phyloP scores from a whole-genome alignment of 1,284 basidiomycete genomes.

The Trichosporon faecale region DNA sequence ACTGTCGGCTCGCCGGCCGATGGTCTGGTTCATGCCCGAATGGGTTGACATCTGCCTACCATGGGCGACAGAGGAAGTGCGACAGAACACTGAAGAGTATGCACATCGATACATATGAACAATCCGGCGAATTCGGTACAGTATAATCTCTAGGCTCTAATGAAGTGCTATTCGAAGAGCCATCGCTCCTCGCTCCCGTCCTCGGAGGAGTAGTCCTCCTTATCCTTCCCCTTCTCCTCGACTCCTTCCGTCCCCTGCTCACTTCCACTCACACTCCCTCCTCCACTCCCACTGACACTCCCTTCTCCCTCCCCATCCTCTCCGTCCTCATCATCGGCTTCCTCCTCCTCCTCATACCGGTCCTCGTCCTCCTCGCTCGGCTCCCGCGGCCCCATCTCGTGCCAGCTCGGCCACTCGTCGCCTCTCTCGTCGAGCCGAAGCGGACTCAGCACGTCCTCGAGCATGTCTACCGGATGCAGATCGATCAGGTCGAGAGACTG shows the following conservation, averaged over 20 bases:
- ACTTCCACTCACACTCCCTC: background rate
- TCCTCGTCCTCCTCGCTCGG: background rate
- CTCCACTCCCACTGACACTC: background rate
- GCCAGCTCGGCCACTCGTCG: background rate
- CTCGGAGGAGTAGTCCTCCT: background rate
- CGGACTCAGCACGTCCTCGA: background rate
- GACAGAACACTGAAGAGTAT: too few relatives aligned
- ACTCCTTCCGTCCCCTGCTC: background rate
- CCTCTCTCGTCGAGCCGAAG: background rate
- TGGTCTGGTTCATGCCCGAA: too few relatives aligned
- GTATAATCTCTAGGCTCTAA: background rate
- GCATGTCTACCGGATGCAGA: background rate
- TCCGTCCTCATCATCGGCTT: background rate
- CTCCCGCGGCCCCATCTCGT: background rate
- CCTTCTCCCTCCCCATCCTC: background rate
- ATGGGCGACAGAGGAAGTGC: too few relatives aligned
- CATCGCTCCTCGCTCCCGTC: conserved; percentile 5
- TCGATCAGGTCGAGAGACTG: conserved; percentile 1
- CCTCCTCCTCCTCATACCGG: background rate
- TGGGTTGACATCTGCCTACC: too few relatives aligned
- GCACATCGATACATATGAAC: background rate
- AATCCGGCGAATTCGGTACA: background rate
- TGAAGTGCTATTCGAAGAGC: background rate
- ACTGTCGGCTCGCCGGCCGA: too few relatives aligned
- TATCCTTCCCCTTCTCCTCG: background rate